Percentiles rank a stretch among this genome's conserved stretches.
These are phyloP conservation scores for Nicotiana noctiflora DNA, from an alignment of 257 asterid genomes.

Conservation along the genomic window DNA sequence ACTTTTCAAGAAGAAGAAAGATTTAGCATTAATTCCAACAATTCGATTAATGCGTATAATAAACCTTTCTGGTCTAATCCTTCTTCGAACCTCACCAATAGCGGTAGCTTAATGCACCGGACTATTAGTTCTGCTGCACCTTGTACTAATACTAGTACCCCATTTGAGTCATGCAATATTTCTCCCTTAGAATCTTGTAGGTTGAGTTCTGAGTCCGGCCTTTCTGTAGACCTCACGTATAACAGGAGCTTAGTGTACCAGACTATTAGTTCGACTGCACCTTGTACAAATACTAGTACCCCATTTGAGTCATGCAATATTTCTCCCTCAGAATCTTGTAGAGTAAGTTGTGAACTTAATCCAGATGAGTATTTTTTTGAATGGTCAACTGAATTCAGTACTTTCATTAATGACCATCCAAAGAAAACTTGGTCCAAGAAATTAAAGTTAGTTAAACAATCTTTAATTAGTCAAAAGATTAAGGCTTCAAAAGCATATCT, in stretches of 20 bases:
- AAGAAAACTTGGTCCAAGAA: constrained; percentile 42
- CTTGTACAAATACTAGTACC: constrained; percentile 34
- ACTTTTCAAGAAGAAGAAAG: constrained; percentile 8
- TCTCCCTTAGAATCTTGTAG: constrained; percentile 77
- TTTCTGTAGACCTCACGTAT: too few species aligned
- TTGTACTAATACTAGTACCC: constrained; percentile 35
- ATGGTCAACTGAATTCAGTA: constrained; percentile 62
- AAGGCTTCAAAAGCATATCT: constrained; percentile 33
- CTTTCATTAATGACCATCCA: constrained; percentile 25
- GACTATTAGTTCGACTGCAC: constrained; percentile 14
- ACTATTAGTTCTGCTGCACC: constrained; percentile 19
- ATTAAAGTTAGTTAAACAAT: constrained; percentile 35
- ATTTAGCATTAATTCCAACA: neutral
- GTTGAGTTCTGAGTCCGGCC: constrained; percentile 43
- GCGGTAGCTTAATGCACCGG: too few species aligned
- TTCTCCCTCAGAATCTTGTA: constrained; percentile 71
- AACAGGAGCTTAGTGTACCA: too few species aligned
- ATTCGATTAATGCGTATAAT: neutral
- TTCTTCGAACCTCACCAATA: too few species aligned
- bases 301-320: constrained; percentile 45
- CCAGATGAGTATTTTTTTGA: constrained; percentile 58
- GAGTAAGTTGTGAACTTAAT: constrained; percentile 68
- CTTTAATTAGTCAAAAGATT: constrained; percentile 28
- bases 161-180: constrained; percentile 39
- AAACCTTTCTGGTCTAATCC: too few species aligned